A percentile compares a stretch with the other conserved stretches of the same genome.
Evolutionary conservation across 192 early-diverging fungal species (phyloP).

Genomic region (Mortierella alpina): DNA sequence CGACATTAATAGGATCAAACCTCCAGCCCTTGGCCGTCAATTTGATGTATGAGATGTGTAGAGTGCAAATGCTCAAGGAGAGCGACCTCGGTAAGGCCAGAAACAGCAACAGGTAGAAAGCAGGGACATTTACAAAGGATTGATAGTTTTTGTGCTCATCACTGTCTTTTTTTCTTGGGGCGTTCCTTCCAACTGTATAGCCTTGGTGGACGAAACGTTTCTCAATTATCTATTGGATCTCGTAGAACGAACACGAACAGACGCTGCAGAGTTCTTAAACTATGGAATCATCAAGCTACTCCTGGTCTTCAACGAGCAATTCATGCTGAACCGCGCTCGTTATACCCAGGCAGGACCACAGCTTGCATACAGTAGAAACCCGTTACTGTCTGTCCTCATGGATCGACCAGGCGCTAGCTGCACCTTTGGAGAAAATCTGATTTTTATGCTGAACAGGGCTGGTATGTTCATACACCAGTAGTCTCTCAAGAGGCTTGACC

Average conservation of each 20-base stretch:
- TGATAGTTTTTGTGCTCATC: background rate
- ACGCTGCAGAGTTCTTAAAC: constrained; percentile 64
- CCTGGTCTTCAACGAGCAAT: constrained; percentile 79
- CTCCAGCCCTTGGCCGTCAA: constrained; percentile 59
- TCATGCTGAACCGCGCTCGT: constrained; percentile 54
- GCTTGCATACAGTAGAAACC: constrained; percentile 42
- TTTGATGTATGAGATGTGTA: constrained; percentile 74
- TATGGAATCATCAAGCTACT: constrained; percentile 66
- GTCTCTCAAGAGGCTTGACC: background rate
- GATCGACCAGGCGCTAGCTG: constrained; percentile 69
- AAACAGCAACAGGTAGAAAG: too few species aligned
- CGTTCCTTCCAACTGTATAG: constrained; percentile 22
- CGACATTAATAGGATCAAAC: constrained; percentile 12
- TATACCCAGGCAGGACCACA: background rate
- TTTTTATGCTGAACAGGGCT: constrained; percentile 92
- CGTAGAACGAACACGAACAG: constrained; percentile 65
- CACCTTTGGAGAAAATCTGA: constrained; percentile 88
- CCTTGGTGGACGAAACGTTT: constrained; percentile 54
- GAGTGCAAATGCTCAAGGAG: constrained; percentile 59
- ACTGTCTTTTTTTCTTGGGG: background rate
- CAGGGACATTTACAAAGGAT: too few species aligned
- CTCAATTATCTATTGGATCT: constrained; percentile 65
- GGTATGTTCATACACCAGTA: constrained; percentile 54
- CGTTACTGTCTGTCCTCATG: constrained; percentile 60
- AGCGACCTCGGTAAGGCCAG: constrained; percentile 61